Base-by-base conservation (phyloP, 2,329 filamentous ascomycete genomes). In the Zalaria obscura region DNA sequence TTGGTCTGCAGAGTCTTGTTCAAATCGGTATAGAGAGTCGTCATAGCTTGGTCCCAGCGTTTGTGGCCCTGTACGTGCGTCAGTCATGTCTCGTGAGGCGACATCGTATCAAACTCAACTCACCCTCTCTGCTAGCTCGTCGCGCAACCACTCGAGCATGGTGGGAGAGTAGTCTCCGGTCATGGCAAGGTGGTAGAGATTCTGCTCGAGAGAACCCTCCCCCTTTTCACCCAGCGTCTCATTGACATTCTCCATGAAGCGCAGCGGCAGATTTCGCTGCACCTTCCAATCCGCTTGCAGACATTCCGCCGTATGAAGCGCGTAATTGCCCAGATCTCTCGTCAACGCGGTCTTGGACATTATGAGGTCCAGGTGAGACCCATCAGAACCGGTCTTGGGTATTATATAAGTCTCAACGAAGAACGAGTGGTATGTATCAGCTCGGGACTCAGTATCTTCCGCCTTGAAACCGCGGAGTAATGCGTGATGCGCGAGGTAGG, bases 21-120 rank as follows among this genome's bases (percentile, higher is more conserved):
- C 6, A 96, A 70, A 41, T 77, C 80, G 45, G 84, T 78, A 18
- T 95, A 79, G 1, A 87, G 85, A 3, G 77, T 76, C 2, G 75
- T 72, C 2, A 93, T 82, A 4, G 83, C 80, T 54, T 89, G 93
- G 48, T 96, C 88, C 91, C 91, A 98, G 38, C 91, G 73, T 61
- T 94, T 95, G 52, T 93, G 84, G 0, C 87, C 87, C 81, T 91
- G 39, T 18, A 27, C n/a, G 4, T 29, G 35, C 38, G 36, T 38
- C 35, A 34, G 39, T 9, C 6, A 25, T 18, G 35, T 32, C 25
- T 27, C 18, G 29, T 25, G 25, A 40, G 29, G 36, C 7, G 36
- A 36, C 27, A 26, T 25, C 25, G 35, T 36, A 8, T 10, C 31
- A 3, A 25, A 2, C 18, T 18, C 26, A 27, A 59, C 73, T 54